Base-by-base conservation (phyloP, 257 asterid genomes). In the Leonotis leonurus region DNA sequence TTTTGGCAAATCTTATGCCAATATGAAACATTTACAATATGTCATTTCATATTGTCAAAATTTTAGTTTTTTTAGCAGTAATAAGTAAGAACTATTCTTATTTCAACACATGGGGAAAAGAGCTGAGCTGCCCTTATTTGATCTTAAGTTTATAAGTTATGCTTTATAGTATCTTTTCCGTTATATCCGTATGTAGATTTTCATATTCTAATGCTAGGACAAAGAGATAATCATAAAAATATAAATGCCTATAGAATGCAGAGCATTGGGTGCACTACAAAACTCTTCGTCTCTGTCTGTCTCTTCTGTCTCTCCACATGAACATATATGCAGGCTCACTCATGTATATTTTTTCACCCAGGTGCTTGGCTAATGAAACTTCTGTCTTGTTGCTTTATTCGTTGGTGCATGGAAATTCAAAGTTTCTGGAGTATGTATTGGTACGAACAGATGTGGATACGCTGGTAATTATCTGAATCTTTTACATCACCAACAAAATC, bases 371-470 rank as follows among this genome's bases (percentile, higher is more conserved):
- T 13, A 83, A 87, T 78, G 99, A 93, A 81, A 70, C 79, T 60
- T 85, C 99, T 70, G 83, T 82, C 66, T 84, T 93, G 75, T 79
- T 93, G 60, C 99, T 93, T 71, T 93, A 93, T 76, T 85, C 96
- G 20, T 77, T 93, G 73, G 85, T 93, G 71, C 97, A 89, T 52
- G 97, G 99, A 56, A 93, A 93, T 78, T 82, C 96, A 29, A 82
- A 83, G 69, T 93, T 93, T 73, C 74, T 90, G 64, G 99, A 89
- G 81, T 93, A 93, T 65, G 95, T 89, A 70, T 80, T 93, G 83
- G 99, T 93, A 83, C 95, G 99, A 70, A 85, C 95, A 52, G 99
- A 93, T 78, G 75, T 82, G 14, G 99, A 93, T 81, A 93, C 94
- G 43, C 85, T 93, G 99, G 99, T 93, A 89, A 14, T 80, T 27